These are phyloP conservation scores for Talaromyces nanjingensis DNA, from an alignment of 495 filamentous ascomycete genomes.

Conservation along the genomic window DNA sequence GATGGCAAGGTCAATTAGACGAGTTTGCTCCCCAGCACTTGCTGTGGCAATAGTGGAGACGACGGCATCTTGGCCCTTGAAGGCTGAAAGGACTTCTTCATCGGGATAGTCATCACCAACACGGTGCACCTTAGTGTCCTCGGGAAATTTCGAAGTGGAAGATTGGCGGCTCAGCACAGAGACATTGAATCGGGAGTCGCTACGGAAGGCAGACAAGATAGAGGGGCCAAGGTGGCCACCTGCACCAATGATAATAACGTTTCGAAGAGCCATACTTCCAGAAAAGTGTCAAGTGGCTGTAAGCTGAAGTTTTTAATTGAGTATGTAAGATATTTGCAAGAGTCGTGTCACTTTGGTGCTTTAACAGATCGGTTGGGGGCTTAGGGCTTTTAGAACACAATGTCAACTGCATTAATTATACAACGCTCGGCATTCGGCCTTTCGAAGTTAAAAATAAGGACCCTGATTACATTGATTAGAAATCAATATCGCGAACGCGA, in stretches of 20 bases:
- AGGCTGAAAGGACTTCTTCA: slow-evolving; percentile 6
- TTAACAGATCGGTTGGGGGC: neutral
- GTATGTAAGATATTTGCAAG: neutral
- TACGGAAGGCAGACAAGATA: neutral
- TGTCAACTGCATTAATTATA: neutral
- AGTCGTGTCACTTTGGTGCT: neutral
- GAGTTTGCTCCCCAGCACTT: slow-evolving; percentile 22
- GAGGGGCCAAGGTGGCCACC: neutral
- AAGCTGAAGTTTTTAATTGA: neutral
- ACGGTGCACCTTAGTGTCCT: neutral
- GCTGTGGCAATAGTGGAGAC: slow-evolving; percentile 24
- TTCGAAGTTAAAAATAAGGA: neutral
- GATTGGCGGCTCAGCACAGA: neutral
- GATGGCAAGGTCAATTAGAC: slow-evolving; percentile 45
- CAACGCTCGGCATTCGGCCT: neutral
- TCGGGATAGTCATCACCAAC: neutral
- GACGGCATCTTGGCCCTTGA: slow-evolving; percentile 31
- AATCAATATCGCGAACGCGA: neutral
- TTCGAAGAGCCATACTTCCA: neutral
- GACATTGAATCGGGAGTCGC: neutral
- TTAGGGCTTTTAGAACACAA: neutral
- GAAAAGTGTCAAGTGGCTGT: neutral
- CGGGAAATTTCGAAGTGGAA: neutral
- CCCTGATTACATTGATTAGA: neutral
- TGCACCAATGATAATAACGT: neutral